Evolutionary conservation across 2,329 filamentous ascomycete species (phyloP).

Genomic region (Diaporthe aspalathi): DNA sequence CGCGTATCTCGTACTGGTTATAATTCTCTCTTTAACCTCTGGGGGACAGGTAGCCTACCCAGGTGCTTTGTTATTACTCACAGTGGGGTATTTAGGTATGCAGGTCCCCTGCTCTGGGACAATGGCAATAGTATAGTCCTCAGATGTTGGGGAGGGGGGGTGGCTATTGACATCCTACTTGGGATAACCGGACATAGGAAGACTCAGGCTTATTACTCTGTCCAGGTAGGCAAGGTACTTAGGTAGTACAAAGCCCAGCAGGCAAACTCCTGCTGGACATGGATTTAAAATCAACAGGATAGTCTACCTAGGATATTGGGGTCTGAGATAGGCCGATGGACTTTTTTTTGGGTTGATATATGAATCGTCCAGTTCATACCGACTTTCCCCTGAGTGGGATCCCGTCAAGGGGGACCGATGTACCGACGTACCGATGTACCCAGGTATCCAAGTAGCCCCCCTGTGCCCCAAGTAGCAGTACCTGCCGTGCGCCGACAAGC

Average conservation of each 20-base stretch:
- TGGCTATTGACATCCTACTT: not conserved
- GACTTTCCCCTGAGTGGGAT: too few relatives aligned
- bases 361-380: too few relatives aligned
- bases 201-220: too few relatives aligned
- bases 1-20: not conserved
- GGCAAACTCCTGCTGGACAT: too few relatives aligned
- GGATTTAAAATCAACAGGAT: not conserved
- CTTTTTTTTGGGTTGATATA: too few relatives aligned
- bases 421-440: not conserved
- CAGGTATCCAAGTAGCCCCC: not conserved
- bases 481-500: constrained; percentile 2
- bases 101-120: too few relatives aligned
- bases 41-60: not conserved
- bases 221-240: too few relatives aligned
- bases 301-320: not conserved
- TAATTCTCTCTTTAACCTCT: not conserved
- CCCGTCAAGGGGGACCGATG: too few relatives aligned
- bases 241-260: too few relatives aligned
- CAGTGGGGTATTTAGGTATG: not conserved
- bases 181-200: not conserved
- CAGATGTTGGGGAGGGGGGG: too few relatives aligned
- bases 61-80: not conserved
- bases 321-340: not conserved
- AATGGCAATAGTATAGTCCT: too few relatives aligned
- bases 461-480: constrained; percentile 2